A percentile compares a stretch with the other conserved stretches of the same genome.
Evolutionary conservation across 345 rosid species (phyloP).

Genomic region (Psidium guajava): DNA sequence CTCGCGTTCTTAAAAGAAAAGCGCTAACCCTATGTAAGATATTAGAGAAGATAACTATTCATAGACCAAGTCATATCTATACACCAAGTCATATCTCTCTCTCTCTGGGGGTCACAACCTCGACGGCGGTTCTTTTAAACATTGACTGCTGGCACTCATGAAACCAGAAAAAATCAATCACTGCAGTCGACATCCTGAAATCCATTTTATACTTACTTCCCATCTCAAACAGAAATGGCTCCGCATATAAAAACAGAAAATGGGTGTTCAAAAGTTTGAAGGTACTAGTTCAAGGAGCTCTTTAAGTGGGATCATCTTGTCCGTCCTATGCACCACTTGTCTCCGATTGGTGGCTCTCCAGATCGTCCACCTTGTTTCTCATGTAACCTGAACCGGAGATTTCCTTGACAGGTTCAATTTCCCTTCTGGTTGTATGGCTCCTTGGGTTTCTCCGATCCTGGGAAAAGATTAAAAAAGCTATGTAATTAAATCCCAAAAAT

Average conservation of each 20-base stretch:
- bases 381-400: conserved; percentile 12
- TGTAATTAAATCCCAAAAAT: neutral
- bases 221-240: neutral
- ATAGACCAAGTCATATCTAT: neutral
- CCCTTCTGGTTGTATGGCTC: conserved; percentile 57
- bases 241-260: neutral
- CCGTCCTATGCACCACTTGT: neutral
- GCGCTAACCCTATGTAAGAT: neutral
- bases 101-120: neutral
- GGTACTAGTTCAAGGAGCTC: neutral
- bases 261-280: neutral
- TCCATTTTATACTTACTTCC: neutral
- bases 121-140: neutral
- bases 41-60: neutral
- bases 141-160: neutral
- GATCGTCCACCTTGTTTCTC: conserved; percentile 23
- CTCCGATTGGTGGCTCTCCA: neutral
- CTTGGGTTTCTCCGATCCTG: conserved; percentile 70
- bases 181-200: neutral
- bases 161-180: neutral
- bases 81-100: neutral
- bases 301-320: neutral
- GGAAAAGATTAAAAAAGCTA: neutral
- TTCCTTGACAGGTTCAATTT: conserved; percentile 57
- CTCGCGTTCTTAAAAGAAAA: neutral